Base-by-base conservation (phyloP, 495 filamentous ascomycete genomes). In the Penicillium arizonense region DNA sequence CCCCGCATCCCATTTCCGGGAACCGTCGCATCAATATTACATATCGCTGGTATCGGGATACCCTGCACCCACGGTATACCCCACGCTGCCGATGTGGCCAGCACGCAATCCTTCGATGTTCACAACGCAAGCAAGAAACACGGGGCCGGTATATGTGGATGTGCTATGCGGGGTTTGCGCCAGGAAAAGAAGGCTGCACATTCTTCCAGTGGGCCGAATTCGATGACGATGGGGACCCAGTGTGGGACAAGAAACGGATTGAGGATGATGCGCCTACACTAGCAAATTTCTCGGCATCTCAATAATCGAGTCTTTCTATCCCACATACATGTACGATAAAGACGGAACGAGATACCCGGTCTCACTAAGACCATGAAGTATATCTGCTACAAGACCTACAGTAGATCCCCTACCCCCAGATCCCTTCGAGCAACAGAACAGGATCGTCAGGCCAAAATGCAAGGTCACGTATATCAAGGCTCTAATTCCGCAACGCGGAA, bases 121-220 rank as follows among this genome's bases (percentile, higher is more conserved):
- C 90, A 33, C 88, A 90, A 68, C 82, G 78, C 48, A 89, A 86
- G 64, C 84, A 79, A 35, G 84, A 87, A 57, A 92, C 83, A 47
- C 73, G 80, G 43, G 91, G 91, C 0, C 77, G 80, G 47, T 97
- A 96, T 65, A 93, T 96, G 76, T 98, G 93, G 93, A 90, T 89
- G 85, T 98, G 94, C 55, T 83, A 92, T 70, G 83, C 82, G 6
- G 85, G 87, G 3, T 89, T 84, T 59, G 78, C 83, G 12, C 88
- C 88, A 0, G 90, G 86, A 1, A 87, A 88, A 62, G 79, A 89
- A 48, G 82, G 83, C 2, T 96, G 91, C 56, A 74, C 78, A 0
- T 96, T 88, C 58, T 96, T 96, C 57, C 78, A 88, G 51, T 97
- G 92, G 92, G 92, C 88, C 1, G 81, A 87, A 50, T 96, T 97